A percentile compares a stretch with the other conserved stretches of the same genome.
Evolutionary conservation across 805 yeast genomes (phyloP).

Genomic region (Ogataea ganodermae): DNA sequence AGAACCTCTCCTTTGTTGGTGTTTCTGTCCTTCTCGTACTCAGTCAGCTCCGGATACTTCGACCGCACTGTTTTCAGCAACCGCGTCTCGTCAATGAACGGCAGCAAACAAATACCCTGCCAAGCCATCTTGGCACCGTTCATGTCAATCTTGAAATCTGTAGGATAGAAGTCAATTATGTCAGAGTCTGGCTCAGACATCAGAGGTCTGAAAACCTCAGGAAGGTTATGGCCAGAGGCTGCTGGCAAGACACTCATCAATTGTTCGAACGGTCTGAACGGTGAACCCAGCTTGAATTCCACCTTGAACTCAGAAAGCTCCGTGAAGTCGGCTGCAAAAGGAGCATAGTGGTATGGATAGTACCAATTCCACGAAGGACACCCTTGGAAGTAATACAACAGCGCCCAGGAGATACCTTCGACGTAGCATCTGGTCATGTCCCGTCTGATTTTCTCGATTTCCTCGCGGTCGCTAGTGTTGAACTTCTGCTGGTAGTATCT

Average conservation of each 20-base stretch:
- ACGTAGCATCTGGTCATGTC: slow-evolving; percentile 72
- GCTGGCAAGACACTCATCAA: slow-evolving; percentile 95
- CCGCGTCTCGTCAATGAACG: slow-evolving; percentile 85
- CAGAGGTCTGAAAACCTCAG: slow-evolving; percentile 74
- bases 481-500: slow-evolving; percentile 83
- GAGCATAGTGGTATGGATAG: slow-evolving; percentile 96
- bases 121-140: slow-evolving; percentile 93
- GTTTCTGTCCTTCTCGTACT: slow-evolving; percentile 69
- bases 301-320: slow-evolving; percentile 55
- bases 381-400: slow-evolving; percentile 92
- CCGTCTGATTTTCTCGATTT: slow-evolving; percentile 52
- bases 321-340: slow-evolving; percentile 87
- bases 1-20: slow-evolving; percentile 70
- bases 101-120: slow-evolving; percentile 91
- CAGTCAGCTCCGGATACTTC: slow-evolving; percentile 64
- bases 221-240: slow-evolving; percentile 84
- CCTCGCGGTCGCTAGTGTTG: slow-evolving; percentile 54
- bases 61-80: slow-evolving; percentile 64
- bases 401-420: slow-evolving; percentile 97
- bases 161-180: slow-evolving; percentile 89
- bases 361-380: slow-evolving; percentile 99
- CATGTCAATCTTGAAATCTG: slow-evolving; percentile 87
- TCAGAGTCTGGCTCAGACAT: slow-evolving; percentile 82
- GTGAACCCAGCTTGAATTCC: slow-evolving; percentile 64
- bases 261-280: slow-evolving; percentile 90